These are phyloP conservation scores for Pholiota adiposa DNA, from an alignment of 1,284 basidiomycete species.

Conservation along the genomic window DNA sequence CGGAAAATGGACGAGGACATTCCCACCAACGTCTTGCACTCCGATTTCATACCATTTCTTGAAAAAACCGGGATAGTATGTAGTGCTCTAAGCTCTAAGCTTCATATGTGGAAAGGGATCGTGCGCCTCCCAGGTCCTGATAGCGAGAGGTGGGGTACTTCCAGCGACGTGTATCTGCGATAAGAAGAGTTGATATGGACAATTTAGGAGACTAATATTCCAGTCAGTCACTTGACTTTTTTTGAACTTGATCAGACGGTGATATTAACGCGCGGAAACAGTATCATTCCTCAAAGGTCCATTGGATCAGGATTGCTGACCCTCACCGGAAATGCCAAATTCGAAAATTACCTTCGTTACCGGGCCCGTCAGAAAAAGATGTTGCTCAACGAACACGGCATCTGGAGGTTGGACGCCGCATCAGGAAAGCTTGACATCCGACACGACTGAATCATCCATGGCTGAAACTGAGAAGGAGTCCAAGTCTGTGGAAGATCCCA, in stretches of 20 bases:
- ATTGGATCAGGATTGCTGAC: constrained; percentile 52
- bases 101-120: constrained; percentile 52
- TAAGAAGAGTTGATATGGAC: constrained; percentile 38
- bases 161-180: constrained; percentile 31
- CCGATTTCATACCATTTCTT: constrained; percentile 42
- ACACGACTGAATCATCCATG: not conserved
- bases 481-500: not conserved
- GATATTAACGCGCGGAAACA: constrained; percentile 25
- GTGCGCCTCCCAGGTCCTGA: constrained; percentile 44
- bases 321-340: constrained; percentile 55
- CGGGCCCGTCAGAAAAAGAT: constrained; percentile 47
- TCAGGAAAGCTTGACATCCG: not conserved
- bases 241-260: not conserved
- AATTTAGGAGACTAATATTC: constrained; percentile 44
- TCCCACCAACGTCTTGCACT: constrained; percentile 30
- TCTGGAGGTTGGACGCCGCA: constrained; percentile 55
- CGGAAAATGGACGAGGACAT: constrained; percentile 9
- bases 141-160: constrained; percentile 29
- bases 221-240: constrained; percentile 41
- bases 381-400: constrained; percentile 57
- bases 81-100: constrained; percentile 31
- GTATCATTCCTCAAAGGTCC: constrained; percentile 53
- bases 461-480: not conserved
- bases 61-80: constrained; percentile 47
- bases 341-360: constrained; percentile 43